Evolutionary conservation across 257 asterid species (phyloP).

Genomic region (Nicotiana tabacum): DNA sequence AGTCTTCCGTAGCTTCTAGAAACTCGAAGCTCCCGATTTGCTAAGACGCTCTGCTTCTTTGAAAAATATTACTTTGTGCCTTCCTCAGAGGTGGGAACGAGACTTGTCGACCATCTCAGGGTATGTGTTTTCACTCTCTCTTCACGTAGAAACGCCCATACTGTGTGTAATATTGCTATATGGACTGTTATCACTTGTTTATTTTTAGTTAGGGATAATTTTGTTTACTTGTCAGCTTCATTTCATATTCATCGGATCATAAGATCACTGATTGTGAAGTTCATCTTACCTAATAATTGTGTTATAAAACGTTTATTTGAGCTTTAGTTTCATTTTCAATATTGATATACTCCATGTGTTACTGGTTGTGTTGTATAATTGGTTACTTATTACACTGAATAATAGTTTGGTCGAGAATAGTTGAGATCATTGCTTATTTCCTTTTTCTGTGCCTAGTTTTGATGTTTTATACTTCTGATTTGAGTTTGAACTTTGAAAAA

Average conservation of each 20-base stretch:
- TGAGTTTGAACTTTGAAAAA: not conserved
- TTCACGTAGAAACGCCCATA: not conserved
- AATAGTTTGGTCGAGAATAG: not conserved
- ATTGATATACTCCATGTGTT: not conserved
- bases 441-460: not conserved
- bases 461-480: not conserved
- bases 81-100: not conserved
- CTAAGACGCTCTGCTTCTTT: not conserved
- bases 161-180: not conserved
- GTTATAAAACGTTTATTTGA: not conserved
- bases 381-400: not conserved
- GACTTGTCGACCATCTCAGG: not conserved
- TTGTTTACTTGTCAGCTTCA: not conserved
- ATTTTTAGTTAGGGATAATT: not conserved
- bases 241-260: not conserved
- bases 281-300: not conserved
- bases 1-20: constrained; percentile 2
- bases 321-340: not conserved
- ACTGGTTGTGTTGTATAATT: not conserved
- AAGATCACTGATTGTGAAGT: not conserved
- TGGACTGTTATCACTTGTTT: not conserved
- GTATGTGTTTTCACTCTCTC: not conserved
- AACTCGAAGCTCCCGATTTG: not conserved
- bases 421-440: not conserved
- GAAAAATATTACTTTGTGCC: not conserved